Evolutionary conservation across 2,329 filamentous ascomycete genomes (phyloP), one percentile per base, ranked within the genome.

Genomic region (Stachybotrys chartarum): DNA sequence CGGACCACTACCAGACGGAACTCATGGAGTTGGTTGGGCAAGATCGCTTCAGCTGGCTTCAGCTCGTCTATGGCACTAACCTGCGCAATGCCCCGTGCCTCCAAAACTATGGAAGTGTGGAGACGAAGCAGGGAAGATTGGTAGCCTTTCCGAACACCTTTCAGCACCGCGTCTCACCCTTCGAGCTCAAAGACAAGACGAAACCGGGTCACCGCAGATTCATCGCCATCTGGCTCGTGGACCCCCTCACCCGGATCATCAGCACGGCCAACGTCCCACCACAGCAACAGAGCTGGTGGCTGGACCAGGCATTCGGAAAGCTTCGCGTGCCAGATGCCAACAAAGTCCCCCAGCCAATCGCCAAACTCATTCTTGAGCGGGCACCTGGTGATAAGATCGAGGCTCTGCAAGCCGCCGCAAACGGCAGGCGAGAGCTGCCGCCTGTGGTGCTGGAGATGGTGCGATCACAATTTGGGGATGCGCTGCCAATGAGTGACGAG

Each of bases 161-260:
- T 17, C 50, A 51, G 6, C 50, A 51, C 17, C 50, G 31, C 16
- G 50, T 51, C 1, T 64, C 68, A 1, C 67, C 73, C 0, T 83
- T 84, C 57, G 58, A 63, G 3, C 70, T 83, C 0, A 63, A 58
- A 0, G 80, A 84, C 55, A 60, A 58, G 0, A 74, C 74, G 0
- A 75, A 72, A 55, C 72, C 78, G 0, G 81, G 81, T 0, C 76
- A 82, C 58, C 69, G 78, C 0, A 75, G 78, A 45, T 78, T 83
- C 49, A 68, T 84, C 2, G 76, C 76, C 0, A 64, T 84, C 3
- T 84, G 76, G 64, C 72, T 84, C 0, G 75, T 84, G 0, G 79
- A 83, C 53, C 81, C 80, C 0, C 59, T 72, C 12, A 62, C 65
- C 0, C 72, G 70, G 0, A 57, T 70, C n/a, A 63, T 70, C 32